Evolutionary conservation across 352 stramenopile genomes (phyloP), one percentile per base, ranked within the genome.

Genomic region (Pythium aquatile): DNA sequence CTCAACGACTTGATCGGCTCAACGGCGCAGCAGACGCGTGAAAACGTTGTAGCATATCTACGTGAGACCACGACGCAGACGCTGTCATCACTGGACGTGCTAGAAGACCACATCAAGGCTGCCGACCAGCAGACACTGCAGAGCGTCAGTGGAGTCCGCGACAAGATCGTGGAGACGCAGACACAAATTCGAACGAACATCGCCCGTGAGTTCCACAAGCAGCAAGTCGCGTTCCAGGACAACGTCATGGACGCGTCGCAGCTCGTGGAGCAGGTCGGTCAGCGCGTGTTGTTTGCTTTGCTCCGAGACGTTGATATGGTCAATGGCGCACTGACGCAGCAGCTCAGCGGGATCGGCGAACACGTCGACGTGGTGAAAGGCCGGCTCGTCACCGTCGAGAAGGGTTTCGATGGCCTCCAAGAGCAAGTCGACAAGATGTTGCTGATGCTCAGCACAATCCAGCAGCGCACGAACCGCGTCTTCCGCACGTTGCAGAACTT

Each of bases 361-460:
- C 13, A 61, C 39, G 30, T 61, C 14, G 40, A 61, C 40, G 55
- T 61, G 2, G 39, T 61, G 3, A 39, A 61, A 32, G 55, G 28
- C 2, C 55, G 40, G 3, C 39, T 61, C 40, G 55, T 59, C 5
- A 10, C 8, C 20, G 35, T 59, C 35, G 20, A 59, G 26, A 48
- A 48, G 16, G 35, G 24, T 2, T 52, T 61, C n/a, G 40, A 53
- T 2, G 28, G 30, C 4, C 39, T 54, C 2, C 55, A 61, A 32
- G 29, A n/a, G 28, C 55, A 61, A 35, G 39, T 61, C 28, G 55
- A 61, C 55, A 61, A 61, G 40, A 61, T 61, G 55, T 40, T 61
- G 5, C 7, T 16, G 28, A 17, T 61, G 14, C 55, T 61, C 39
- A 44, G 39, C 11, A 40, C 55, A 28, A 61, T 61, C 17, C 55